Percentiles rank a stretch among this genome's conserved stretches.
These are phyloP conservation scores for Lactarius psammicola DNA, from an alignment of 768 basidiomycete genomes.

Conservation along the genomic window DNA sequence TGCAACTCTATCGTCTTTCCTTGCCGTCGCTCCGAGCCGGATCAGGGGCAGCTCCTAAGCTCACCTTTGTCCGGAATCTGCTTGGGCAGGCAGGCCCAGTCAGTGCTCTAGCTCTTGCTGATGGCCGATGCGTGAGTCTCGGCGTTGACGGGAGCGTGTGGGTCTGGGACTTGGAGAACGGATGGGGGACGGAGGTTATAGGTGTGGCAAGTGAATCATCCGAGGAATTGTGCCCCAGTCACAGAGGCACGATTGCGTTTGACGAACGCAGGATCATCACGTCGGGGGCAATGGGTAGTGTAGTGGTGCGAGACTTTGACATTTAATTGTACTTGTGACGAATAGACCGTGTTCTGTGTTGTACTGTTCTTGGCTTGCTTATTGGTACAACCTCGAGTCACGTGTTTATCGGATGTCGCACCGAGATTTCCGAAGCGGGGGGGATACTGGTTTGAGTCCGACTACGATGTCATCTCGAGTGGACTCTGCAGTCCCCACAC, in stretches of 20 bases:
- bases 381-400: neutral
- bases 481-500: slow-evolving; percentile 26
- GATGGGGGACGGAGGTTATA: slow-evolving; percentile 40
- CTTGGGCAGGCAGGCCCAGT: slow-evolving; percentile 69
- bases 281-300: slow-evolving; percentile 35
- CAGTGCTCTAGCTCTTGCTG: slow-evolving; percentile 66
- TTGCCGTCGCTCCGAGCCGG: slow-evolving; percentile 51
- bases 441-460: neutral
- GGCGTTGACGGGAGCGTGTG: slow-evolving; percentile 71
- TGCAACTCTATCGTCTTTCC: slow-evolving; percentile 74
- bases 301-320: slow-evolving; percentile 58
- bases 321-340: slow-evolving; percentile 37
- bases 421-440: neutral
- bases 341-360: neutral
- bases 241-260: slow-evolving; percentile 54
- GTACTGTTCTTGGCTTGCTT: neutral
- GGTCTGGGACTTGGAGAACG: slow-evolving; percentile 83
- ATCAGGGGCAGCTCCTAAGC: slow-evolving; percentile 54
- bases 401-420: slow-evolving; percentile 3
- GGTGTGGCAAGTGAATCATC: slow-evolving; percentile 34
- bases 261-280: slow-evolving; percentile 74
- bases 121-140: slow-evolving; percentile 79
- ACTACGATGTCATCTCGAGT: slow-evolving; percentile 17
- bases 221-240: slow-evolving; percentile 1
- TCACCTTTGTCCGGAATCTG: slow-evolving; percentile 69